Evolutionary conservation across 805 yeast genomes (phyloP), one percentile per base, ranked within the genome.

Genomic region (Saturnispora besseyi): DNA sequence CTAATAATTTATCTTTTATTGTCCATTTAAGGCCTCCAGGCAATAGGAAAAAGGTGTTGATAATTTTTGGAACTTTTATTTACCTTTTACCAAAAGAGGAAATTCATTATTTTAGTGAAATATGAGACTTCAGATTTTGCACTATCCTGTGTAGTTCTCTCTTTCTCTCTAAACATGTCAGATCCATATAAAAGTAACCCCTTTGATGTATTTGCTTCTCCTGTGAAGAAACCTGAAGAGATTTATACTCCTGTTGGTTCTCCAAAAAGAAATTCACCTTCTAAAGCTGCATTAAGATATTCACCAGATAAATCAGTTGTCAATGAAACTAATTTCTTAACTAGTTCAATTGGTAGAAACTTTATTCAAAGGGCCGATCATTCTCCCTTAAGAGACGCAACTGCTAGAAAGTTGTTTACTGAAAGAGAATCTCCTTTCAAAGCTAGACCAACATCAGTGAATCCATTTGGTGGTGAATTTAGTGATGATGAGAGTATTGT

Each of bases 371-470:
- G 67, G 7, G 69, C 71, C 2, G 66, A 62, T 41, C 57, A 57
- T 13, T 63, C 69, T 11, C 55, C 57, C 26, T 31, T 52, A 18
- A 48, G 54, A 26, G 45, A 52, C 11, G 10, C 55, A 21, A 78
- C 86, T 7, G 78, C 84, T 9, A 73, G 95, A 65, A 81, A 87
- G 40, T 77, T 75, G 46, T 83, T 75, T 58, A 82, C 93, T 3
- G 69, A 78, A 48, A 66, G 78, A 56, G 90, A 86, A 62, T 82
- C 95, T 0, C 93, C 95, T 32, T 76, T 72, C 50, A 76, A 89
- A 61, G 73, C 73, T 40, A 70, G 68, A 37, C 75, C 74, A 37
- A 68, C 81, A 4, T 65, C 76, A 12, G 72, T 81, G 44, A 71
- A 71, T 49, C 70, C 71, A 46, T 73, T 81, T 45, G 71, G 71